These are phyloP conservation scores for Fusarium torulosum DNA, from an alignment of 2,329 filamentous ascomycete species.

Conservation along the genomic window DNA sequence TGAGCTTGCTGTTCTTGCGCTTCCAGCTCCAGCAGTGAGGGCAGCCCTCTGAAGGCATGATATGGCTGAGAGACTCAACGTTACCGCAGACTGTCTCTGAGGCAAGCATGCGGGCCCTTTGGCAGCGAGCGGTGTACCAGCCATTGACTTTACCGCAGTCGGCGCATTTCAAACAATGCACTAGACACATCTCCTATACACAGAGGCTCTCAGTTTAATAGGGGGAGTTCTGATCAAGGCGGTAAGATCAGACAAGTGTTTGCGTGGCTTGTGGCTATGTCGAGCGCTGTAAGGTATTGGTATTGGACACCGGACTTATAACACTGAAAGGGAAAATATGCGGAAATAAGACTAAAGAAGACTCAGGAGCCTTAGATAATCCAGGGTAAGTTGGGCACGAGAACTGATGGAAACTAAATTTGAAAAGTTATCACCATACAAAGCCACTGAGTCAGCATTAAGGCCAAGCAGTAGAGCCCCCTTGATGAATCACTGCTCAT, in stretches of 20 bases:
- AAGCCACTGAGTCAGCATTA: background rate
- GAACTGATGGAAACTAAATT: background rate
- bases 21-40: conserved; percentile 19
- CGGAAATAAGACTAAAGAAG: background rate
- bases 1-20: background rate
- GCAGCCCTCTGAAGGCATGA: background rate
- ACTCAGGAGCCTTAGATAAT: background rate
- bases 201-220: background rate
- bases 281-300: too few relatives aligned
- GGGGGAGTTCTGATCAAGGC: background rate
- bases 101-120: conserved; percentile 2
- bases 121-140: conserved; percentile 3
- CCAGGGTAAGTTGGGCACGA: background rate
- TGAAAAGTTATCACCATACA: conserved; percentile 6
- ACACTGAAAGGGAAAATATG: background rate
- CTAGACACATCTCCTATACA: conserved; percentile 2
- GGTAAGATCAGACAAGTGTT: background rate
- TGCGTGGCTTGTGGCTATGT: background rate
- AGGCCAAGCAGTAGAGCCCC: background rate
- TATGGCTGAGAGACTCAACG: conserved; percentile 2
- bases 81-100: background rate
- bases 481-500: background rate
- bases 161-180: conserved; percentile 12
- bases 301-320: background rate
- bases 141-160: conserved; percentile 2